phyloP scores from a whole-genome alignment of 2,329 filamentous ascomycete genomes.

The Aspergillus ochraceus region DNA sequence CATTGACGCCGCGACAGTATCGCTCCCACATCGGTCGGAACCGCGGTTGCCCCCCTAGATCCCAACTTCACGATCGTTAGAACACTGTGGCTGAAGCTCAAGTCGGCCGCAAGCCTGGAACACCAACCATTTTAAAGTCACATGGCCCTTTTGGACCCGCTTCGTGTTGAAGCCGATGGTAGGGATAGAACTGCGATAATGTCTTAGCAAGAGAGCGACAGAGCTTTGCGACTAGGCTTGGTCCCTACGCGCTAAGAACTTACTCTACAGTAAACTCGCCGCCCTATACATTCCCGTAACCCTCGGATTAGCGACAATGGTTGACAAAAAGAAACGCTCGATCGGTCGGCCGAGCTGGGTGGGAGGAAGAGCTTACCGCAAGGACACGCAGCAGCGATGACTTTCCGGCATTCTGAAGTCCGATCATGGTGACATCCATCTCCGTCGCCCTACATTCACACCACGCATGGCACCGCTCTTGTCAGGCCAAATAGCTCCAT shows the following conservation, averaged over 20 bases:
- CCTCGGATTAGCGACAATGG: constrained; percentile 17
- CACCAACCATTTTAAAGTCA: constrained; percentile 86
- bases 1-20: constrained; percentile 95
- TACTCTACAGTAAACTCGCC: constrained; percentile 99
- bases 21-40: constrained; percentile 99
- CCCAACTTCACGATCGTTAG: constrained; percentile 64
- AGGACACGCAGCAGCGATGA: constrained; percentile 91
- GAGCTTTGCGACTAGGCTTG: constrained; percentile 1
- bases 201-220: constrained; percentile 16
- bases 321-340: constrained; percentile 15
- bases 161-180: constrained; percentile 99
- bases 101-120: background rate
- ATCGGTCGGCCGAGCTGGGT: background rate
- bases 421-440: constrained; percentile 99
- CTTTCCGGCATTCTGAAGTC: constrained; percentile 96
- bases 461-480: constrained; percentile 14
- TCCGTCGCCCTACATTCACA: constrained; percentile 76
- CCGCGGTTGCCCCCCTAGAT: constrained; percentile 92
- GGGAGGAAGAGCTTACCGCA: constrained; percentile 68
- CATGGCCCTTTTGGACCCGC: constrained; percentile 94
- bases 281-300: constrained; percentile 59
- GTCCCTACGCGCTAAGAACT: constrained; percentile 43
- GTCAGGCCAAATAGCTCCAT: constrained; percentile 22
- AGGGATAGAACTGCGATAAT: constrained; percentile 77
- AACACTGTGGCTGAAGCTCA: constrained; percentile 6